These are phyloP conservation scores for Keithomyces neogunnii DNA, from an alignment of 2,329 filamentous ascomycete species.

Conservation along the genomic window DNA sequence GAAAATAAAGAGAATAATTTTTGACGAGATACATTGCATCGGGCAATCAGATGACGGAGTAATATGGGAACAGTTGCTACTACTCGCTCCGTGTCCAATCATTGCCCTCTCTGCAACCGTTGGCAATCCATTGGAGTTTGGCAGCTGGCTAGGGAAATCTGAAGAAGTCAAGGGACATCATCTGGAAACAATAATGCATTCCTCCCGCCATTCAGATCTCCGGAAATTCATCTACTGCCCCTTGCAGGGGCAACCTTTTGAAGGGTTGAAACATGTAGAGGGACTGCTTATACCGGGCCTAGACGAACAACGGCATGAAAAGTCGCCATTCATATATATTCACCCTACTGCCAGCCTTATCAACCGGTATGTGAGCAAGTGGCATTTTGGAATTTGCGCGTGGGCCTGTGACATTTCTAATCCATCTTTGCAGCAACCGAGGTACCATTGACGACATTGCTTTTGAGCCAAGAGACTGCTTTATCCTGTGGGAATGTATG, in stretches of 20 bases:
- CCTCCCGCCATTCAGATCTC: conserved; percentile 65
- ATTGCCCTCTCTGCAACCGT: conserved; percentile 75
- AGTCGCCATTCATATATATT: conserved; percentile 47
- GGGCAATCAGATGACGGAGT: conserved; percentile 68
- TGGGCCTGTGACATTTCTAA: not conserved
- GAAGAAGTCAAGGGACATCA: conserved; percentile 56
- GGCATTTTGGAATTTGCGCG: no score
- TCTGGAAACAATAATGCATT: conserved; percentile 60
- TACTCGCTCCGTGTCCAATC: conserved; percentile 67
- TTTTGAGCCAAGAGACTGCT: conserved; percentile 64
- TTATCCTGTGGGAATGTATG: conserved; percentile 58
- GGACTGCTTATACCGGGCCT: conserved; percentile 34
- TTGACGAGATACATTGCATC: conserved; percentile 76
- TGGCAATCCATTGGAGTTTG: conserved; percentile 65
- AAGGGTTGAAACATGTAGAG: conserved; percentile 13
- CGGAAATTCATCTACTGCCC: conserved; percentile 63
- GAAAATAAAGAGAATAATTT: conserved; percentile 66
- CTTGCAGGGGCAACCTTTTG: conserved; percentile 27
- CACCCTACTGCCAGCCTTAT: conserved; percentile 59
- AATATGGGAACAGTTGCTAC: conserved; percentile 69
- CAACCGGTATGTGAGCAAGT: conserved; percentile 33
- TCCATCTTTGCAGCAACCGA: conserved; percentile 30
- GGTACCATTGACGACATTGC: conserved; percentile 58
- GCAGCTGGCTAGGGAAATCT: conserved; percentile 55
- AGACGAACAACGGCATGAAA: conserved; percentile 31